A percentile compares a stretch with the other conserved stretches of the same genome.
These are phyloP conservation scores for Lepidium didymum DNA, from an alignment of 345 rosid species.

Conservation along the genomic window DNA sequence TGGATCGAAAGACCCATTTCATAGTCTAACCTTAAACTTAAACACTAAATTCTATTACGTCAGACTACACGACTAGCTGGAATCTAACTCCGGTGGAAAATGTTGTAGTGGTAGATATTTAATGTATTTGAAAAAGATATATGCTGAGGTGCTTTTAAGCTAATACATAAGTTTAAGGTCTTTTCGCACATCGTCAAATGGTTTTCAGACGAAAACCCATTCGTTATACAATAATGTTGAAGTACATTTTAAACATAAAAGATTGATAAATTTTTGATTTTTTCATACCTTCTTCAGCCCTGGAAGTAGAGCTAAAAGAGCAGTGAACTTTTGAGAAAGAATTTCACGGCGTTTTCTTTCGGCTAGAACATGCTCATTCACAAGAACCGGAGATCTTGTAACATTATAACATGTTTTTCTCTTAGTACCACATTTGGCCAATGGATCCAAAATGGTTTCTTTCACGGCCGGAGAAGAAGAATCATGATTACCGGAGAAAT, in stretches of 20 bases:
- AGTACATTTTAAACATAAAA: background rate
- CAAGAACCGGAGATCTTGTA: conserved; percentile 38
- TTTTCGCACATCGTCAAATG: too few species aligned
- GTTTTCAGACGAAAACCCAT: too few species aligned
- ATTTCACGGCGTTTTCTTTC: conserved; percentile 78
- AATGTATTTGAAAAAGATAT: too few species aligned
- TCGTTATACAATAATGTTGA: too few species aligned
- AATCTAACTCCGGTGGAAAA: too few species aligned
- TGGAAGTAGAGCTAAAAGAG: conserved; percentile 67
- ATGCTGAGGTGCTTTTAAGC: too few species aligned
- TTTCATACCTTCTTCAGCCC: conserved; percentile 53
- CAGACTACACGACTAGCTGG: too few species aligned
- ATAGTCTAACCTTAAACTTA: too few species aligned
- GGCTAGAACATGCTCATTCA: conserved; percentile 76
- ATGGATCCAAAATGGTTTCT: background rate
- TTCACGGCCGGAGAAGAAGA: background rate
- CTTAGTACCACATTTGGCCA: conserved; percentile 9
- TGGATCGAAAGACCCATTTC: too few species aligned
- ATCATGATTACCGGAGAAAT: conserved; percentile 10
- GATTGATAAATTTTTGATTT: background rate
- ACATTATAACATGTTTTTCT: conserved; percentile 9
- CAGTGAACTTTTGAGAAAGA: conserved; percentile 59
- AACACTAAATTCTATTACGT: too few species aligned
- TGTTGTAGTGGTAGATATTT: too few species aligned
- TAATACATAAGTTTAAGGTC: too few species aligned